Conservation (phyloP, 768 basidiomycete species). For the Pleurotus citrinopileatus region DNA sequence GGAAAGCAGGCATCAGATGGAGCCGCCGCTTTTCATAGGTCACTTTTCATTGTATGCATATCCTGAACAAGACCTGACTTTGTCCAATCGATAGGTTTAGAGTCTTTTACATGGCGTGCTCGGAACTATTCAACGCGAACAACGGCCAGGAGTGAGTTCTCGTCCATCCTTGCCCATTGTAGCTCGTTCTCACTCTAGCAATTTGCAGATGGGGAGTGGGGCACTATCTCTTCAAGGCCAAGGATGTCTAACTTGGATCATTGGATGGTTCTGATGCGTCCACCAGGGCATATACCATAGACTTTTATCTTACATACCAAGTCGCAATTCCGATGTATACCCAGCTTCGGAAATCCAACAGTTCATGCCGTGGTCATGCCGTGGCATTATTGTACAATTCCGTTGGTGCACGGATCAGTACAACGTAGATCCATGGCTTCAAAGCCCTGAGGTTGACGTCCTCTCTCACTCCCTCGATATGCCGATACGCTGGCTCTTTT, state of each 20-base stretch:
- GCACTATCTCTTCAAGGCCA: constrained; percentile 50
- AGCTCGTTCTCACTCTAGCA: constrained; percentile 5
- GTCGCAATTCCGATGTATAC: too few relatives aligned
- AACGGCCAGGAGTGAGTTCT: constrained; percentile 57
- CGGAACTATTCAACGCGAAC: constrained; percentile 64
- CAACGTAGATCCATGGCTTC: too few relatives aligned
- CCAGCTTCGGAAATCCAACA: too few relatives aligned
- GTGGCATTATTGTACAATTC: too few relatives aligned
- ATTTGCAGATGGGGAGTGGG: constrained; percentile 51
- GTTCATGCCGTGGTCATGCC: too few relatives aligned
- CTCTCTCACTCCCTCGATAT: too few relatives aligned
- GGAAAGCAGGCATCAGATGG: constrained; percentile 9
- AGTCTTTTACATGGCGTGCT: constrained; percentile 71
- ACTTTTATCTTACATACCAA: too few relatives aligned
- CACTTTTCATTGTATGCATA: background rate
- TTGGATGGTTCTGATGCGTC: too few relatives aligned
- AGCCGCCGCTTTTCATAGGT: constrained; percentile 4
- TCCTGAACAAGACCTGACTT: background rate
- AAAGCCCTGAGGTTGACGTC: too few relatives aligned
- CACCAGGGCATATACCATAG: too few relatives aligned
- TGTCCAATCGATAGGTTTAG: constrained; percentile 51
- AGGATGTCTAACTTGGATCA: constrained; percentile 10
- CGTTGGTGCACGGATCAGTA: too few relatives aligned
- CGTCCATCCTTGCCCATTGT: background rate
- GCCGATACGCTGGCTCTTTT: too few relatives aligned